Evolutionary conservation across 139 green algal species (phyloP).

Genomic region (Klebsormidium nitens): DNA sequence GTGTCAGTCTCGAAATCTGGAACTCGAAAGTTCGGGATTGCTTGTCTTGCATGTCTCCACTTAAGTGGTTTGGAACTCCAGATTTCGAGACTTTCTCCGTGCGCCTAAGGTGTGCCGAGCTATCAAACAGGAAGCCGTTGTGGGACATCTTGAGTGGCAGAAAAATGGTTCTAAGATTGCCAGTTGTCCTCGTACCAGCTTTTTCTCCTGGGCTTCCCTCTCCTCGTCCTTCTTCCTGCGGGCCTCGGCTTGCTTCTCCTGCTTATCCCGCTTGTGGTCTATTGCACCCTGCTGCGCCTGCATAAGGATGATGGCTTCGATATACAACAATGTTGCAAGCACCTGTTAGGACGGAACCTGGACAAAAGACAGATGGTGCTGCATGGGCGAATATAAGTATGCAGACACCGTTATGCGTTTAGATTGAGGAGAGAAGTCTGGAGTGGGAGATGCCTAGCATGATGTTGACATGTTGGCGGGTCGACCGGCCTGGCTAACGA

Average conservation of each 20-base stretch:
- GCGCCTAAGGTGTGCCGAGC: neutral
- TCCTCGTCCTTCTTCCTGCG: constrained; percentile 16
- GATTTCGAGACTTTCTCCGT: neutral
- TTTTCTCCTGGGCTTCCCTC: constrained; percentile 17
- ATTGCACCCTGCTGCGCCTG: constrained; percentile 19
- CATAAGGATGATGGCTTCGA: too few species aligned
- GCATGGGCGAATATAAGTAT: too few species aligned
- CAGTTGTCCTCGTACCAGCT: neutral
- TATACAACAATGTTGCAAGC: too few species aligned
- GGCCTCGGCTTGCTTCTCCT: constrained; percentile 13
- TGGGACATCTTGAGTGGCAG: neutral
- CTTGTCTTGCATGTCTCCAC: neutral
- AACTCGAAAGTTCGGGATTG: neutral
- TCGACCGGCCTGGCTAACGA: too few species aligned
- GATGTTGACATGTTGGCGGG: too few species aligned
- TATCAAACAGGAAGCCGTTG: neutral
- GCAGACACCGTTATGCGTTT: too few species aligned
- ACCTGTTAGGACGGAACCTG: too few species aligned
- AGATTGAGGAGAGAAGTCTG: too few species aligned
- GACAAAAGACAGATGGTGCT: too few species aligned
- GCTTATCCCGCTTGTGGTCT: constrained; percentile 27
- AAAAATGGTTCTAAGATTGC: neutral
- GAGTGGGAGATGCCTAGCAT: too few species aligned
- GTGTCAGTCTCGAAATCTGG: too few species aligned
- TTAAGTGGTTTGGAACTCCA: neutral